Percentiles rank a stretch among this genome's conserved stretches.
These are phyloP conservation scores for Ogataea hybrid DNA, from an alignment of 1,139 yeast species.

Conservation along the genomic window DNA sequence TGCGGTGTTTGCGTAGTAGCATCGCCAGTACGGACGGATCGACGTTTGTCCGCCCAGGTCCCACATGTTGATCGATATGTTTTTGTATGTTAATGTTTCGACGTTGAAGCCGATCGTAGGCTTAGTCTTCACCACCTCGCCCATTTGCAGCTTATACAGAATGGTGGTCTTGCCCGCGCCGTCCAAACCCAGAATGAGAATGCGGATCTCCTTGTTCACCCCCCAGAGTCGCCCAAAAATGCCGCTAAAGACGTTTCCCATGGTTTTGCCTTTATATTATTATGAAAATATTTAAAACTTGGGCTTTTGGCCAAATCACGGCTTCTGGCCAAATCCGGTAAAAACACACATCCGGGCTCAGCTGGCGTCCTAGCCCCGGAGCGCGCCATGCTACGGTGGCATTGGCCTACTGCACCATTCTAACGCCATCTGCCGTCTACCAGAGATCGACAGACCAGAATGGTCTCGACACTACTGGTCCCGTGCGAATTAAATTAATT, in stretches of 20 bases:
- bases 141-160: slow-evolving; percentile 84
- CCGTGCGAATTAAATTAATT: not conserved
- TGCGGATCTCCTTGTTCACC: slow-evolving; percentile 83
- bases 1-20: slow-evolving; percentile 93
- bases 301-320: not conserved
- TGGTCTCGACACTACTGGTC: no score
- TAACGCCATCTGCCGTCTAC: not conserved
- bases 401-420: no score
- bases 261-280: slow-evolving; percentile 26
- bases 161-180: slow-evolving; percentile 99
- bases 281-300: not conserved
- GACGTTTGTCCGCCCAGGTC: slow-evolving; percentile 98
- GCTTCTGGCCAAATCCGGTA: not conserved
- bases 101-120: slow-evolving; percentile 98
- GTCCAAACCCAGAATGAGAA: slow-evolving; percentile 87
- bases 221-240: slow-evolving; percentile 90
- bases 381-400: no score
- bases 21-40: slow-evolving; percentile 97
- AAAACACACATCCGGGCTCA: not conserved
- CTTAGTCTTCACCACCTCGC: slow-evolving; percentile 91
- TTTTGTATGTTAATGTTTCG: slow-evolving; percentile 87
- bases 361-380: no score
- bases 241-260: slow-evolving; percentile 87
- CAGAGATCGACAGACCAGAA: not conserved
- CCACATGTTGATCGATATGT: slow-evolving; percentile 82